Conservation (phyloP, 1,139 yeast genomes). For the Meyerozyma sp. region DNA sequence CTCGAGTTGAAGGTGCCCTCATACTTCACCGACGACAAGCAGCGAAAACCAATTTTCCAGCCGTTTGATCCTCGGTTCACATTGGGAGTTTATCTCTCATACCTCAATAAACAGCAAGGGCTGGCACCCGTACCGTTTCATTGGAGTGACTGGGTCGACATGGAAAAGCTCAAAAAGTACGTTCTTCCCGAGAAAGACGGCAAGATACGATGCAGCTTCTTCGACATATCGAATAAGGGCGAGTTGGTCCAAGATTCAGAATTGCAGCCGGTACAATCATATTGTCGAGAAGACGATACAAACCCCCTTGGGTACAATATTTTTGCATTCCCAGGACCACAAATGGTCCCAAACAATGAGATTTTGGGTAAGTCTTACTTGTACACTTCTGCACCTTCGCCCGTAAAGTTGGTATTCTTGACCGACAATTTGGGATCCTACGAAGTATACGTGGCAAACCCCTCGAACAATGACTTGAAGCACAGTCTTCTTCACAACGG, state of each 20-base stretch:
- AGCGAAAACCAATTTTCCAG: constrained; percentile 10
- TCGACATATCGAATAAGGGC: constrained; percentile 9
- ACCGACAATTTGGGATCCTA: constrained; percentile 13
- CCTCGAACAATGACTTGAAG: constrained; percentile 11
- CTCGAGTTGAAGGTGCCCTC: constrained; percentile 16
- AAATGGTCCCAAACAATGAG: constrained; percentile 16
- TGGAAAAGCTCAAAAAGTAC: constrained; percentile 22
- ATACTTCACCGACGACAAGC: constrained; percentile 8
- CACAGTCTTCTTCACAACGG: constrained; percentile 22
- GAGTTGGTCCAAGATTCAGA: constrained; percentile 12
- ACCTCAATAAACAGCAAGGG: not conserved
- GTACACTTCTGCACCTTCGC: constrained; percentile 12
- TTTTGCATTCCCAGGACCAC: constrained; percentile 22
- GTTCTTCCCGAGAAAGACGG: constrained; percentile 13
- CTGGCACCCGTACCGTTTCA: constrained; percentile 22
- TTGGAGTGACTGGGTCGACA: constrained; percentile 42
- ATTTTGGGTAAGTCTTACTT: constrained; percentile 14
- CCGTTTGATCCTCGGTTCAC: constrained; percentile 22
- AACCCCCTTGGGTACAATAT: constrained; percentile 23
- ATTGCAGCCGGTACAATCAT: constrained; percentile 12
- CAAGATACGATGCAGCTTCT: constrained; percentile 4
- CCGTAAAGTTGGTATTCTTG: constrained; percentile 14
- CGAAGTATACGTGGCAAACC: constrained; percentile 15
- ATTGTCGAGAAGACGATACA: constrained; percentile 18
- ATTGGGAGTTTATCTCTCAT: constrained; percentile 12